Evolutionary conservation across 805 yeast species (phyloP).

Genomic region (Pichia membranifaciens): DNA sequence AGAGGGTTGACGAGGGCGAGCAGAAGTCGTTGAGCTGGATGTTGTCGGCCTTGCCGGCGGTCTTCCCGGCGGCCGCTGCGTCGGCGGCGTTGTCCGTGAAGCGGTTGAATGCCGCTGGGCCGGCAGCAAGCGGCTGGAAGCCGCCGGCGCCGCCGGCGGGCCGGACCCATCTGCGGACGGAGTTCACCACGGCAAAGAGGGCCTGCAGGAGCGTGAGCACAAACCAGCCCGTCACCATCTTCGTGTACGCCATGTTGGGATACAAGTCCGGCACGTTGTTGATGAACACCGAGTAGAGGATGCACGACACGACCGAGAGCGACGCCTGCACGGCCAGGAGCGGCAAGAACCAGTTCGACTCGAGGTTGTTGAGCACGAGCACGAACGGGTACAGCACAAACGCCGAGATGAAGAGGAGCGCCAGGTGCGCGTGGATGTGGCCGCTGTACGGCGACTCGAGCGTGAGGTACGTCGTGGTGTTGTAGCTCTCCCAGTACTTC

Average conservation of each 20-base stretch:
- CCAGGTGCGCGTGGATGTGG: conserved; percentile 51
- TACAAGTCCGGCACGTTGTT: conserved; percentile 60
- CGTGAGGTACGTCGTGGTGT: conserved; percentile 70
- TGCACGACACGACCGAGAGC: conserved; percentile 43
- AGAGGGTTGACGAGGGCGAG: conserved; percentile 34
- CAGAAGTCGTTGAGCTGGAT: conserved; percentile 27
- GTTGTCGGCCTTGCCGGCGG: conserved; percentile 11
- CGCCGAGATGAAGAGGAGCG: conserved; percentile 38
- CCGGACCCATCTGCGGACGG: conserved; percentile 39
- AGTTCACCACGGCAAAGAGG: conserved; percentile 44
- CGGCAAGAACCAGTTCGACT: conserved; percentile 54
- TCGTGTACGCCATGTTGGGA: conserved; percentile 69
- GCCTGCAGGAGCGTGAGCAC: conserved; percentile 50
- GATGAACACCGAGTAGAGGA: conserved; percentile 52
- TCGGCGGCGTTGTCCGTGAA: not conserved
- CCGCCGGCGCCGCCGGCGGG: not conserved
- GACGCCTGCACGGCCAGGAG: conserved; percentile 46
- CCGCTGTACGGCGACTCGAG: conserved; percentile 42
- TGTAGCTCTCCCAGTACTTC: conserved; percentile 70
- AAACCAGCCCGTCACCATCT: conserved; percentile 57
- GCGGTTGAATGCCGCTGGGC: not conserved
- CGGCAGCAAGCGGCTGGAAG: not conserved
- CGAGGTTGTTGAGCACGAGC: conserved; percentile 56
- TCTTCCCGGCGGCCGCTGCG: conserved; percentile 8
- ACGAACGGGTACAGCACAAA: conserved; percentile 61